Conservation (phyloP, 106 monocot genomes). For the Dactylorhiza incarnata region DNA sequence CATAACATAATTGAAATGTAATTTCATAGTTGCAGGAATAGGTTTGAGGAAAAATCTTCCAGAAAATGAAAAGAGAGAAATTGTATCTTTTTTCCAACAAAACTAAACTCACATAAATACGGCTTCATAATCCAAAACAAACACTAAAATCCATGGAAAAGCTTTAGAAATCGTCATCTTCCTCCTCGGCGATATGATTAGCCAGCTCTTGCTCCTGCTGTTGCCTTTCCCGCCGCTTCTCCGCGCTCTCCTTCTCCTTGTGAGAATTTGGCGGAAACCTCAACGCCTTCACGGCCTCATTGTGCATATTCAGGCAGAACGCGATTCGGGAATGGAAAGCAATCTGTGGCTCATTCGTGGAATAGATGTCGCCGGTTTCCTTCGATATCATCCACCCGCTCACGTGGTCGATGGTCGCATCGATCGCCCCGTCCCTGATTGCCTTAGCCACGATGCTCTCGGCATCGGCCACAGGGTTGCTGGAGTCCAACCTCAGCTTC, state of each 20-base stretch:
- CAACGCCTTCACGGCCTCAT: slow-evolving; percentile 85
- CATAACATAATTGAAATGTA: too few relatives aligned
- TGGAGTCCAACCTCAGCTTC: slow-evolving; percentile 69
- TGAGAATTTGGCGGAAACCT: slow-evolving; percentile 89
- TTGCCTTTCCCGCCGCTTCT: slow-evolving; percentile 56
- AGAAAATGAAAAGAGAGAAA: too few relatives aligned
- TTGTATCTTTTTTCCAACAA: not conserved
- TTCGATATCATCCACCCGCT: slow-evolving; percentile 96
- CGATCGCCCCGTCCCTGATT: slow-evolving; percentile 87
- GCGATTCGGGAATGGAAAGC: slow-evolving; percentile 92
- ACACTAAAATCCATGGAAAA: not conserved
- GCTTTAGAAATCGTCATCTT: slow-evolving; percentile 49
- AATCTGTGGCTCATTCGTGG: slow-evolving; percentile 88
- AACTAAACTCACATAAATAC: not conserved
- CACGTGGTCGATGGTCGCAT: slow-evolving; percentile 79
- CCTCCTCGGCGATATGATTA: slow-evolving; percentile 62
- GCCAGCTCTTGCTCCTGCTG: slow-evolving; percentile 65
- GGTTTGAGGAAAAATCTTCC: too few relatives aligned
- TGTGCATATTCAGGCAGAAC: slow-evolving; percentile 97
- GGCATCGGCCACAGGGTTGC: slow-evolving; percentile 79
- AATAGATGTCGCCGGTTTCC: slow-evolving; percentile 93
- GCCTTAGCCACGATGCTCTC: slow-evolving; percentile 96
- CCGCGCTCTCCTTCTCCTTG: slow-evolving; percentile 88
- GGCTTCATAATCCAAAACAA: not conserved
- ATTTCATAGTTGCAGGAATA: too few relatives aligned